Percentiles rank a stretch among this genome's conserved stretches.
These are phyloP conservation scores for Magnusiomyces ingens DNA, from an alignment of 1,139 yeast species.

Conservation along the genomic window DNA sequence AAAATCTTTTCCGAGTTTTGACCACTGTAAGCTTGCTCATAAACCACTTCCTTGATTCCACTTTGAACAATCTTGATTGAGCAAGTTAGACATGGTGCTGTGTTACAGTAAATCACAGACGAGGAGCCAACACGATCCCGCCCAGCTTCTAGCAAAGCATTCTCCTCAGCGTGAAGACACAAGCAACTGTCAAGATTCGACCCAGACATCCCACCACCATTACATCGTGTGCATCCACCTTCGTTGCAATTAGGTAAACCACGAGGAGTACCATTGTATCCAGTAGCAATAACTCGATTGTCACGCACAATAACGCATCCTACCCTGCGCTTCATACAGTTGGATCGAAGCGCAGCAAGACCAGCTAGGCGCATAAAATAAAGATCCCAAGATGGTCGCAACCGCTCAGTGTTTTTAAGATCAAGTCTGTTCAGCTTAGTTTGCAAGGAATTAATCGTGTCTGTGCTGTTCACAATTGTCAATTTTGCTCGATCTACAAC, in stretches of 20 bases:
- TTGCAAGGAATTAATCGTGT: constrained; percentile 43
- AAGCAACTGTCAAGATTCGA: constrained; percentile 73
- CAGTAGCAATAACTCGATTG: constrained; percentile 85
- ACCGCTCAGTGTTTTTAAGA: constrained; percentile 50
- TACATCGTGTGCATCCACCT: constrained; percentile 89
- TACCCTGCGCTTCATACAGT: constrained; percentile 95
- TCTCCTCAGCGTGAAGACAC: constrained; percentile 95
- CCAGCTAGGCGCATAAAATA: constrained; percentile 92
- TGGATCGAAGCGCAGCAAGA: constrained; percentile 84
- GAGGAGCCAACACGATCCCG: constrained; percentile 68
- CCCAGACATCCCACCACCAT: constrained; percentile 52
- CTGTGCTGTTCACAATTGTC: constrained; percentile 54
- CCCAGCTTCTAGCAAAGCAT: constrained; percentile 91
- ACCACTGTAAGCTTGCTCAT: constrained; percentile 93
- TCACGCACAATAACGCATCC: constrained; percentile 92
- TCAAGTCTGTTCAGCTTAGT: constrained; percentile 49
- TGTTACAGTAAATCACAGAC: constrained; percentile 78
- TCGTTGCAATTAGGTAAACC: constrained; percentile 83
- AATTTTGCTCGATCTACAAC: constrained; percentile 53
- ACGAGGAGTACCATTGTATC: constrained; percentile 95
- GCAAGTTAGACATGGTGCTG: constrained; percentile 96
- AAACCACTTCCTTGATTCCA: constrained; percentile 89
- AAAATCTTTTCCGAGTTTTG: constrained; percentile 61
- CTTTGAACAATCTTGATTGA: constrained; percentile 90
- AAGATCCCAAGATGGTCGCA: constrained; percentile 93